These are phyloP conservation scores for Zizania latifolia DNA, from an alignment of 176 grass and related monocot species.

Conservation along the genomic window DNA sequence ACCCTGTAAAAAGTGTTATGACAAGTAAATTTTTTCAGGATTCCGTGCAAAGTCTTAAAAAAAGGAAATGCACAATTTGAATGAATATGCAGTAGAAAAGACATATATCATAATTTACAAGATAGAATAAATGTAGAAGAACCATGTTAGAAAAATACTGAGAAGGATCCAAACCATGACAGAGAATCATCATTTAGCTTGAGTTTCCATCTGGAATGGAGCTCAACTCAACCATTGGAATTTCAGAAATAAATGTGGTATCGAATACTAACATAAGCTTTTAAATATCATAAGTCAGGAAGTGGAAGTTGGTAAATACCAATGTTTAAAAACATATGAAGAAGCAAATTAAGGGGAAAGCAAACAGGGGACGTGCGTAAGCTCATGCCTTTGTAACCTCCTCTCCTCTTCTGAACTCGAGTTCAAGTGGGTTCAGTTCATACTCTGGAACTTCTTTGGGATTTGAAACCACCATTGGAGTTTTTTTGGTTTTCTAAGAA, in stretches of 20 bases:
- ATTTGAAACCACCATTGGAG: constrained; percentile 89
- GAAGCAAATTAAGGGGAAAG: background rate
- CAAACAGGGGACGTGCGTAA: background rate
- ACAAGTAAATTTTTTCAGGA: constrained; percentile 22
- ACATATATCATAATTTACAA: background rate
- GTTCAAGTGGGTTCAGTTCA: constrained; percentile 82
- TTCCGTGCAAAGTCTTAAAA: background rate
- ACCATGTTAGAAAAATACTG: background rate
- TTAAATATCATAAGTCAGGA: background rate
- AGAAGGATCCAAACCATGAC: too few species aligned
- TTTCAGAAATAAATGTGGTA: background rate
- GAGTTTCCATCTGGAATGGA: background rate
- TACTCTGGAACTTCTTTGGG: constrained; percentile 90
- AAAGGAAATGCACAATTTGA: background rate
- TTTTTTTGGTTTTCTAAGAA: constrained; percentile 67
- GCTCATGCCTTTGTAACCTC: constrained; percentile 62
- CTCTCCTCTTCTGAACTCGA: constrained; percentile 68
- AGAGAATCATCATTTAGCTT: background rate
- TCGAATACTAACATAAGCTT: background rate
- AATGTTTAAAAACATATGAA: background rate
- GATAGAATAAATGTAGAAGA: background rate
- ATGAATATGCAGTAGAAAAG: background rate
- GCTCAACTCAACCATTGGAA: background rate
- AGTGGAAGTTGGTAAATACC: background rate
- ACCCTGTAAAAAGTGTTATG: constrained; percentile 47